Evolutionary conservation across 208 protist species (phyloP).

Genomic region (Acanthamoeba sp.): DNA sequence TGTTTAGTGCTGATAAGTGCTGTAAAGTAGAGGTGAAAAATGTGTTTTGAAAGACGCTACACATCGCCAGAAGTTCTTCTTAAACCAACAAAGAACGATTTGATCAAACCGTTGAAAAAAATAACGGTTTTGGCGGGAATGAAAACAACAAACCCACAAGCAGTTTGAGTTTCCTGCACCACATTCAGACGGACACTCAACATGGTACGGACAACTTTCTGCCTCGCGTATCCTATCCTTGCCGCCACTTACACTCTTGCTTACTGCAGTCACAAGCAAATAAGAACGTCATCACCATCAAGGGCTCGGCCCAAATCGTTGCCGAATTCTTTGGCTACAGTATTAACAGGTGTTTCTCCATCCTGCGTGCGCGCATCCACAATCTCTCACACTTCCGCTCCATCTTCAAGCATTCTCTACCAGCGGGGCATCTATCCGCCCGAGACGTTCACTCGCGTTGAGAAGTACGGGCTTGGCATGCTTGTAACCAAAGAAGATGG

Average conservation of each 20-base stretch:
- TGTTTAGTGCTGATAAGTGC: too few relatives aligned
- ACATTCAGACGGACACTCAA: not conserved
- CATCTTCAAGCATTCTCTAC: constrained; percentile 92
- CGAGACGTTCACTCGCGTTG: constrained; percentile 95
- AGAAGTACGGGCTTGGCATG: constrained; percentile 96
- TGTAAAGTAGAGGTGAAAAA: too few relatives aligned
- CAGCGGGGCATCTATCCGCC: constrained; percentile 98
- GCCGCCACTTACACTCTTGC: not conserved
- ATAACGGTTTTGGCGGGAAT: too few relatives aligned
- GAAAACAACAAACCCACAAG: too few relatives aligned
- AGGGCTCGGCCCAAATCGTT: constrained; percentile 97
- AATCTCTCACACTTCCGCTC: not conserved
- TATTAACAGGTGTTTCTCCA: constrained; percentile 90
- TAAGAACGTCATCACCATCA: constrained; percentile 93
- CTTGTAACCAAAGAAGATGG: constrained; percentile 95
- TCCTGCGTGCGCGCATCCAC: not conserved
- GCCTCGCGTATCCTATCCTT: too few relatives aligned
- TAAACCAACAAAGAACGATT: too few relatives aligned
- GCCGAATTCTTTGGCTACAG: constrained; percentile 97
- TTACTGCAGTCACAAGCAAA: constrained; percentile 53
- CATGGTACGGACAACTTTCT: not conserved
- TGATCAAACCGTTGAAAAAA: too few relatives aligned
- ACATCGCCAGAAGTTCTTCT: too few relatives aligned
- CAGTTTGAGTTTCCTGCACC: too few relatives aligned
- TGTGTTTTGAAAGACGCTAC: too few relatives aligned